Base-by-base conservation (phyloP, 2,329 filamentous ascomycete genomes). In the Pestalotiopsis sp. region DNA sequence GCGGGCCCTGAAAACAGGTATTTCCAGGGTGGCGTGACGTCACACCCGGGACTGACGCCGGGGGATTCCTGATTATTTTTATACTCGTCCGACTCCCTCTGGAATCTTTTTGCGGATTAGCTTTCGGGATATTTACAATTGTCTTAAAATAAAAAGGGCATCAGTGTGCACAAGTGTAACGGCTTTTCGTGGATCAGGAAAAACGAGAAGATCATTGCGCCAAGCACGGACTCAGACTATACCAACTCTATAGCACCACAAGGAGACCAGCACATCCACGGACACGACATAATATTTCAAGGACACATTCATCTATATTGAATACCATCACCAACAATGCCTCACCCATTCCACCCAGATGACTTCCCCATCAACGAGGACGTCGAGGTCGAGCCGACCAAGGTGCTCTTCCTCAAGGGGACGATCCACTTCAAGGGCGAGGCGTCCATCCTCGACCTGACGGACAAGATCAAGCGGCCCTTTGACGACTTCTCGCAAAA, bases 351-450 rank as follows among this genome's bases (percentile, higher is more conserved):
- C 72, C 70, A 74, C 70, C 77, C 77, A 12, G 72, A 78, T 27
- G 77, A 79, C 75, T 78, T 79, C 75, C 76, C 76, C 71, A 69
- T 79, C 72, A 75, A 79, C 69, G 64, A 71, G 68, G 67, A 73
- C 60, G 69, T 70, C 12, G 56, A 68, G 52, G 71, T 79, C 12
- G 58, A 73, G 56, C 76, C 77, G 20, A 77, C 72, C 3, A 69
- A 71, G 23, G 66, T 70, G 39, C 77, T 76, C 73, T 78, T 73
- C 72, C 75, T 79, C 17, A 77, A 76, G 64, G 73, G 74, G 31
- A 72, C 72, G 61, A 73, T 79, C 68, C 77, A 79, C 76, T 79
- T 78, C 77, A 79, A 79, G 70, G 73, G 69, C 2, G 73, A 73
- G 20, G 76, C 77, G n/a, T 62, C 71, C 52, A 75, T 79, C 73